phyloP scores from a whole-genome alignment of 2,329 filamentous ascomycete species.

The Colletotrichum phormii region DNA sequence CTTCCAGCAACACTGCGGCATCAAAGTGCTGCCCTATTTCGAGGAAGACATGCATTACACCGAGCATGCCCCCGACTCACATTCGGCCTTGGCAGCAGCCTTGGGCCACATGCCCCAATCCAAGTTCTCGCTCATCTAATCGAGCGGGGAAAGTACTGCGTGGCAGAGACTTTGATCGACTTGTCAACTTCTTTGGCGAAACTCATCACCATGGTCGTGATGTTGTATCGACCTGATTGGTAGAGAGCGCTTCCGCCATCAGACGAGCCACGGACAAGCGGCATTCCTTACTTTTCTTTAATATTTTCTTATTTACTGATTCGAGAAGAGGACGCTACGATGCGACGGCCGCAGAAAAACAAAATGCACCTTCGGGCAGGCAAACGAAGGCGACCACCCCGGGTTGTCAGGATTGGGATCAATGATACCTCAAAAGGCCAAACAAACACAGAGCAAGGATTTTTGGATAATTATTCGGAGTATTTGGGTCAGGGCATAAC shows the following conservation, averaged over 20 bases:
- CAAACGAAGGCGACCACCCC: constrained; percentile 21
- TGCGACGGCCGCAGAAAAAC: constrained; percentile 24
- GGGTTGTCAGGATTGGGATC: constrained; percentile 19
- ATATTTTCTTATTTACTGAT: constrained; percentile 12
- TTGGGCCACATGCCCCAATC: constrained; percentile 30
- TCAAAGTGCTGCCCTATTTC: constrained; percentile 54
- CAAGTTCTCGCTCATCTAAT: constrained; percentile 34
- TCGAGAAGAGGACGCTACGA: constrained; percentile 24
- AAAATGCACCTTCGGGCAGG: constrained; percentile 18
- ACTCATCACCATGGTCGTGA: too few species aligned
- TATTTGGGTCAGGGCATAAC: constrained; percentile 30
- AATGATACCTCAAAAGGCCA: constrained; percentile 22
- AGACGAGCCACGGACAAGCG: constrained; percentile 18
- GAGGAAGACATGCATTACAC: constrained; percentile 57
- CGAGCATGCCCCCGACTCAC: constrained; percentile 49
- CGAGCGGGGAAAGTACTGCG: not conserved
- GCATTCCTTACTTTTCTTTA: not conserved
- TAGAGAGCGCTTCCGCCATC: not conserved
- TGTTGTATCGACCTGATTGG: not conserved
- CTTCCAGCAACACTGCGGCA: constrained; percentile 51
- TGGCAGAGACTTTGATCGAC: not conserved
- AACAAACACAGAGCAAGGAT: constrained; percentile 6
- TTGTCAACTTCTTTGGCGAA: not conserved
- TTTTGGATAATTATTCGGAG: constrained; percentile 21
- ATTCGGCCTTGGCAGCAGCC: constrained; percentile 33